Base-by-base conservation (phyloP, 192 early-diverging fungal genomes). In the Helicostylum pulchrum region DNA sequence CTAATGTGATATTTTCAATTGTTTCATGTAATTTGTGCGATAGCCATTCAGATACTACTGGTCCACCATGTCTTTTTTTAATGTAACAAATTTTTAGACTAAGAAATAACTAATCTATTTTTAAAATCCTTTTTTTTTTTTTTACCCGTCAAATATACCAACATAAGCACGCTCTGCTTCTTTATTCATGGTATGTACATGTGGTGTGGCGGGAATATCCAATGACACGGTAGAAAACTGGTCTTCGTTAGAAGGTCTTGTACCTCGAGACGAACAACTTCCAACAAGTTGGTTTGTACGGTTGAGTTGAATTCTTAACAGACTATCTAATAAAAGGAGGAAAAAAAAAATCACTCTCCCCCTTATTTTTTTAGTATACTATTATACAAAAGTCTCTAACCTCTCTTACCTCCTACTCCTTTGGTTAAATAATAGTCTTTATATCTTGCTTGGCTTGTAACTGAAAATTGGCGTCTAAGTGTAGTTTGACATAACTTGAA, bases 81-180 rank as follows among this genome's bases (percentile, higher is more conserved):
- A 48, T 0, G 4, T 39, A 23, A n/a, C n/a, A n/a, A n/a, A n/a
- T n/a, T n/a, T n/a, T 26, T 26, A 26, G 26, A 26, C 26, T 26
- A 26, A 26, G 1, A 26, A 26, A 26, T n/a, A n/a, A 26, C 2
- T 26, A 26, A 26, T 26, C 26, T 26, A 26, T 21, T 66, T 48
- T 43, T 30, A 34, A 49, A 39, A 64, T 36, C 32, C 2, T 4
- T 56, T 17, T 32, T 17, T 56, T 21, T 42, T 46, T 7, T 60
- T 59, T 56, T 69, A 81, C 77, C 80, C 83, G 48, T 87, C 85
- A 77, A 83, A 87, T 36, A 87, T 73, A 30, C 76, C 81, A 71
- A 83, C 72, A 67, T 83, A 87, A 39, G 78, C 46, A 17, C 67
- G 49, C 10, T 62, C 44, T 1, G 47, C 34, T 54, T 75, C 51